Percentiles rank a stretch among this genome's conserved stretches.
Evolutionary conservation across 2,329 filamentous ascomycete genomes (phyloP).

Genomic region (Colletotrichum tropicicola): DNA sequence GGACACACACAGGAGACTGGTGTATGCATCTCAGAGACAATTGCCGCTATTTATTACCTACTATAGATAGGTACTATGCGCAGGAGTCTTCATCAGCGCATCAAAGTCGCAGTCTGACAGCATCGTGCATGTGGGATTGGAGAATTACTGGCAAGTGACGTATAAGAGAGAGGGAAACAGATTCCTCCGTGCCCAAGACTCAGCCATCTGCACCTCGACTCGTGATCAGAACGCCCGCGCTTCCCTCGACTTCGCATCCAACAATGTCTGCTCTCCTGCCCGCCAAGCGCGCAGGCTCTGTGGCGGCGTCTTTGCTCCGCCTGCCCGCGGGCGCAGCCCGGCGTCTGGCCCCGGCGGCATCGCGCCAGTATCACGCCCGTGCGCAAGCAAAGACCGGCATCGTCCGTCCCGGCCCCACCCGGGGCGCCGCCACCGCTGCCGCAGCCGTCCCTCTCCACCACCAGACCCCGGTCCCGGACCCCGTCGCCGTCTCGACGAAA

Average conservation of each 20-base stretch:
- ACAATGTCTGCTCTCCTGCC: not conserved
- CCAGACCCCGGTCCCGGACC: not conserved
- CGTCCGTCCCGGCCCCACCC: not conserved
- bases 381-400: not conserved
- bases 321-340: not conserved
- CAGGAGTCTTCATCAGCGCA: no score
- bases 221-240: not conserved
- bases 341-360: not conserved
- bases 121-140: not conserved
- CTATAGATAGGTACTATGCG: no score
- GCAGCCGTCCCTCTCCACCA: not conserved
- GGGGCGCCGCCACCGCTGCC: not conserved
- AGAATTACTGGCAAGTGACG: not conserved
- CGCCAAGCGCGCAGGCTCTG: not conserved
- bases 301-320: not conserved
- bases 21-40: no score
- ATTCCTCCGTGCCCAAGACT: not conserved
- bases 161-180: not conserved
- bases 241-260: not conserved
- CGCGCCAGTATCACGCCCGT: not conserved
- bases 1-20: no score
- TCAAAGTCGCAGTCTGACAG: no score
- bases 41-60: no score
- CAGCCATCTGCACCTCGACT: not conserved
- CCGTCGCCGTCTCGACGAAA: not conserved